Evolutionary conservation across 2,329 filamentous ascomycete species (phyloP), one percentile per base, ranked within the genome.

Genomic region (Teratosphaeria epicoccoides): DNA sequence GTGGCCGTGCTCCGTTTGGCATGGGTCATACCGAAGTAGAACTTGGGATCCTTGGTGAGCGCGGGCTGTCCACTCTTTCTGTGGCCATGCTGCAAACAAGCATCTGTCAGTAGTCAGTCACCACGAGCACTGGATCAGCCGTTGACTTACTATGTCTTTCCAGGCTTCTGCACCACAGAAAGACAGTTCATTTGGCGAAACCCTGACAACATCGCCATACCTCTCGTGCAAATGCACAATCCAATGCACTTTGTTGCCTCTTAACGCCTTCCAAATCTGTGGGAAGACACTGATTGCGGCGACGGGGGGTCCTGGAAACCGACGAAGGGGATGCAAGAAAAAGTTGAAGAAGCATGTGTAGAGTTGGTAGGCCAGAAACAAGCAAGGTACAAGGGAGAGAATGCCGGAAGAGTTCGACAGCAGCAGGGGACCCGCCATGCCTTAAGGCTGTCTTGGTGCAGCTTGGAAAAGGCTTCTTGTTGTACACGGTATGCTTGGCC

Each of bases 131-230:
- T n/a, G 26, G 26, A 20, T 17, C n/a, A 17, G 17, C n/a, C n/a
- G n/a, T 9, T n/a, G n/a, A 40, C 33, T 40, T 4, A 40, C 33
- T 33, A 75, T 73, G 28, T 75, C 71, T 57, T 69, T 67, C 67
- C 72, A 77, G 2, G 65, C 65, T 2, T 64, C 52, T 6, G 64
- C 58, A 20, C 66, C 60, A 43, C 63, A 68, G 58, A 74, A 77
- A 1, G 72, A 70, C 2, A 78, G 67, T 56, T 77, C 73, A 52
- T 74, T 66, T 2, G 76, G 74, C 3, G 67, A 68, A 43, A 76
- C 62, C 9, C 76, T 71, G 7, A 78, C 73, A 1, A 77, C 67
- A 1, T 66, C 64, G 4, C 75, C 75, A 55, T 74, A 74, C 40
- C 62, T 55, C 5, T 63, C 55, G 58, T 74, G 72, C 12, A 74